phyloP scores from a whole-genome alignment of 1,284 basidiomycete genomes.

The Ceratobasidium sp. region DNA sequence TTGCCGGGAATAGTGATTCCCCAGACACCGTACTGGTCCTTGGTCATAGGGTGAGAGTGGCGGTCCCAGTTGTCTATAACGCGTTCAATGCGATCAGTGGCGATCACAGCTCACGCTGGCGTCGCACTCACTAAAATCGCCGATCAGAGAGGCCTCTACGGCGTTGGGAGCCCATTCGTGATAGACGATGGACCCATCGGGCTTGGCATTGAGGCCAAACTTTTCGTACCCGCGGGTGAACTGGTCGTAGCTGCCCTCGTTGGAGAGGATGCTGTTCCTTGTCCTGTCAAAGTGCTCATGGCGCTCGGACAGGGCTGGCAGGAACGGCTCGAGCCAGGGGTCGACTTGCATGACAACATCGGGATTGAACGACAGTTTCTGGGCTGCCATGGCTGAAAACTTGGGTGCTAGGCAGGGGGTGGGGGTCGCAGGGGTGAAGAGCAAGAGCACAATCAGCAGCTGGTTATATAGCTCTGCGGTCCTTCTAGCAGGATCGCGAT shows the following conservation, averaged over 20 bases:
- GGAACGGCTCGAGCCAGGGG: slow-evolving; percentile 77
- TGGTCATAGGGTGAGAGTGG: slow-evolving; percentile 82
- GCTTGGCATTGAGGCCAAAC: slow-evolving; percentile 81
- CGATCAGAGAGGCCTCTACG: slow-evolving; percentile 81
- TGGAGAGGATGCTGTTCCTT: slow-evolving; percentile 72
- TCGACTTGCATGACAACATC: slow-evolving; percentile 56
- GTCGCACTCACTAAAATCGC: slow-evolving; percentile 88
- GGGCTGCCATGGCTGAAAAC: slow-evolving; percentile 16
- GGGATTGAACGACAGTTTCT: slow-evolving; percentile 27
- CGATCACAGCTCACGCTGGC: slow-evolving; percentile 32
- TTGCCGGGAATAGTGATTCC: slow-evolving; percentile 81
- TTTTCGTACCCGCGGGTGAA: slow-evolving; percentile 89
- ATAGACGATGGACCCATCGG: slow-evolving; percentile 78
- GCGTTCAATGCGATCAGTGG: not conserved
- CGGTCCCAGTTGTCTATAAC: slow-evolving; percentile 87
- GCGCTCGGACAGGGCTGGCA: slow-evolving; percentile 73
- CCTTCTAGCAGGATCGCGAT: not conserved
- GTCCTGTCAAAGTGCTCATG: slow-evolving; percentile 75
- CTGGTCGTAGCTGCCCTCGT: slow-evolving; percentile 87
- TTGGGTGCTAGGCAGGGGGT: not conserved
- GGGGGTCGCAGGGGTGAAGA: not conserved
- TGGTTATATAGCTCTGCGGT: not conserved
- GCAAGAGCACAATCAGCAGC: slow-evolving; percentile 15
- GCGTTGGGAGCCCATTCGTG: slow-evolving; percentile 97
- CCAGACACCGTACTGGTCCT: slow-evolving; percentile 92